Evolutionary conservation across 805 yeast genomes (phyloP), one percentile per base, ranked within the genome.

Genomic region (Wickerhamomyces queroliae): DNA sequence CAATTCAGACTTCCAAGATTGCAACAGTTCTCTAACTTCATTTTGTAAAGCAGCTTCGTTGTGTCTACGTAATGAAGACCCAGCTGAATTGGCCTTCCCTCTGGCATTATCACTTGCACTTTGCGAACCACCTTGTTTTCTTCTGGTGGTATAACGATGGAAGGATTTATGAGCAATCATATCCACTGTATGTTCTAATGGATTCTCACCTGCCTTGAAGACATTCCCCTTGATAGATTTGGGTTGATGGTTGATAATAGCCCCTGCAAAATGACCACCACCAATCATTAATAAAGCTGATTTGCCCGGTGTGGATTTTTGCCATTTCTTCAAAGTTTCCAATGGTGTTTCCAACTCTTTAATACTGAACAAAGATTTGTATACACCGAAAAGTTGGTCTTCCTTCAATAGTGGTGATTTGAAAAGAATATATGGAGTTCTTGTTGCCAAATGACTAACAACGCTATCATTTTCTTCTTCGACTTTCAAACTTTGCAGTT

Each of bases 251-350:
- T 88, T 78, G 8, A 93, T 70, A 32, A 93, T 83, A 0, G 96
- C 96, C 16, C 93, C 99, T 0, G 98, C 96, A 67, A 93, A 93
- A 63, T 93, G 97, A 31, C 99, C 99, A 33, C 98, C 97, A 13
- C 97, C 97, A 38, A 93, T 76, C 96, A 93, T 87, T 49, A 93
- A 75, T 11, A 93, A 60, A 1, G 95, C 95, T 5, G 95, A 85
- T 33, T 70, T 70, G 4, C 64, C 63, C 0, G 52, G 44, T 3
- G 26, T 34, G 7, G 42, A 25, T 2, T 34, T 29, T 41, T 52
- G 67, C 71, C 72, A 71, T 23, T 49, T 35, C 22, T 54, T 50
- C n/a, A 86, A 48, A 0, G 71, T 55, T n/a, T 61, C 62, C 7
- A 76, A 46, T 0, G 95, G 93, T 3, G 63, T 58, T 2, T 62